phyloP scores from a whole-genome alignment of 2,329 filamentous ascomycete species.

The Thielaviopsis musarum region DNA sequence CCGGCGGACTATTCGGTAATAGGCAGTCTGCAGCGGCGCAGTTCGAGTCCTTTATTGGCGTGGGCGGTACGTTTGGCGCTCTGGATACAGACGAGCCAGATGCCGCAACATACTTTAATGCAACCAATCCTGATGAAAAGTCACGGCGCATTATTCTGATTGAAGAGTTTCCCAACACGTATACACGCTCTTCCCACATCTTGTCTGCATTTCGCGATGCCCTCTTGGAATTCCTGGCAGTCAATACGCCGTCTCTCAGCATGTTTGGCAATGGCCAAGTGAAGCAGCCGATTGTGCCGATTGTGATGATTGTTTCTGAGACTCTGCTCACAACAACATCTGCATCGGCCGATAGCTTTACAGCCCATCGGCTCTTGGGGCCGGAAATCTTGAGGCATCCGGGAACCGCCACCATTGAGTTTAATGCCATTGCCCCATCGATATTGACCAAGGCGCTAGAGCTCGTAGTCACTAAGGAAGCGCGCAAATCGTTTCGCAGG shows the following conservation, averaged over 20 bases:
- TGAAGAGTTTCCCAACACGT: constrained; percentile 69
- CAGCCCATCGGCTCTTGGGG: constrained; percentile 75
- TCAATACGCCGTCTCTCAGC: constrained; percentile 41
- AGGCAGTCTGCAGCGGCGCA: constrained; percentile 57
- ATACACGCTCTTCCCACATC: constrained; percentile 45
- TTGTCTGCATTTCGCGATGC: constrained; percentile 58
- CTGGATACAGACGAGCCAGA: constrained; percentile 29
- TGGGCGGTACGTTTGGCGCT: constrained; percentile 64
- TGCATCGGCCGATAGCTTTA: constrained; percentile 77
- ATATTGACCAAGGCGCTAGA: constrained; percentile 74
- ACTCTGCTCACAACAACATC: constrained; percentile 73
- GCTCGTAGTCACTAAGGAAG: constrained; percentile 68
- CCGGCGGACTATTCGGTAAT: constrained; percentile 39
- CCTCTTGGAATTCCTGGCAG: constrained; percentile 57
- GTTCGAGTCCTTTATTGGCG: constrained; percentile 82
- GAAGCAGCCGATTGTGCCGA: constrained; percentile 41
- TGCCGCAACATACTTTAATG: background rate
- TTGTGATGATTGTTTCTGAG: constrained; percentile 85
- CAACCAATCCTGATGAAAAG: constrained; percentile 9
- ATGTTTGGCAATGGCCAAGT: constrained; percentile 26
- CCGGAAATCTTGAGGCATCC: constrained; percentile 73
- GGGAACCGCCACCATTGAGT: constrained; percentile 66
- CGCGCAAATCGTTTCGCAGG: constrained; percentile 56
- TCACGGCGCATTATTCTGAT: constrained; percentile 46
- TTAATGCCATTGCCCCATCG: constrained; percentile 81